Percentiles rank a stretch among this genome's conserved stretches.
phyloP scores from a whole-genome alignment of 129 eudicot species.

The Kitagawia praeruptora region DNA sequence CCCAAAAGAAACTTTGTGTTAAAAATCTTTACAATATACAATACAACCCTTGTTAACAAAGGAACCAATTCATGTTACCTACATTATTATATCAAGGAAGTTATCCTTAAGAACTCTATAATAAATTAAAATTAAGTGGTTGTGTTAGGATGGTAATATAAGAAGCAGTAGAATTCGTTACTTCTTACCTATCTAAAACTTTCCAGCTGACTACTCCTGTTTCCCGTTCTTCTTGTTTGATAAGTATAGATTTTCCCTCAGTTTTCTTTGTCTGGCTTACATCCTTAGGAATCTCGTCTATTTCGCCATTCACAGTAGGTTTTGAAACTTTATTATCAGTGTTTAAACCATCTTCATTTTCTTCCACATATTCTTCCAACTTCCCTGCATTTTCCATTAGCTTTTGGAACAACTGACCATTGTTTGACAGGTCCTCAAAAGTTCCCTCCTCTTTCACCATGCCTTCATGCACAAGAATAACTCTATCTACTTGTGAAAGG shows the following conservation, averaged over 20 bases:
- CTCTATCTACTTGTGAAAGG: conserved; percentile 89
- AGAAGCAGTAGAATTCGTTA: not conserved
- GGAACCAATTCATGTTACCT: not conserved
- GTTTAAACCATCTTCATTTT: conserved; percentile 27
- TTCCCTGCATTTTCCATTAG: conserved; percentile 38
- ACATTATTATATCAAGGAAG: not conserved
- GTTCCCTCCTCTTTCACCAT: conserved; percentile 89
- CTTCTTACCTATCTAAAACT: conserved; percentile 73
- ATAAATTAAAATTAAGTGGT: not conserved
- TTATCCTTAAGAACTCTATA: not conserved
- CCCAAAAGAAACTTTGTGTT: too few relatives aligned
- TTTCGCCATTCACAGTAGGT: conserved; percentile 34
- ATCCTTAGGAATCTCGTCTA: conserved; percentile 32
- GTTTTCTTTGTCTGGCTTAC: conserved; percentile 30
- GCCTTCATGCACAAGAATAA: conserved; percentile 75
- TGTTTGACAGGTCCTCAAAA: conserved; percentile 69
- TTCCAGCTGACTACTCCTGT: conserved; percentile 79
- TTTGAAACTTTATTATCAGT: conserved; percentile 25
- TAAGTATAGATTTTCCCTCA: conserved; percentile 65
- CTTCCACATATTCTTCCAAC: conserved; percentile 73
- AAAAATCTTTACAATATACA: not conserved
- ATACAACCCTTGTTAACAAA: not conserved
- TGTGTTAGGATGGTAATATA: not conserved
- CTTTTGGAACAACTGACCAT: conserved; percentile 65
- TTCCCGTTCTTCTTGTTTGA: conserved; percentile 89